Evolutionary conservation across 1,284 basidiomycete genomes (phyloP).

Genomic region (Phellinidium pouzarii): DNA sequence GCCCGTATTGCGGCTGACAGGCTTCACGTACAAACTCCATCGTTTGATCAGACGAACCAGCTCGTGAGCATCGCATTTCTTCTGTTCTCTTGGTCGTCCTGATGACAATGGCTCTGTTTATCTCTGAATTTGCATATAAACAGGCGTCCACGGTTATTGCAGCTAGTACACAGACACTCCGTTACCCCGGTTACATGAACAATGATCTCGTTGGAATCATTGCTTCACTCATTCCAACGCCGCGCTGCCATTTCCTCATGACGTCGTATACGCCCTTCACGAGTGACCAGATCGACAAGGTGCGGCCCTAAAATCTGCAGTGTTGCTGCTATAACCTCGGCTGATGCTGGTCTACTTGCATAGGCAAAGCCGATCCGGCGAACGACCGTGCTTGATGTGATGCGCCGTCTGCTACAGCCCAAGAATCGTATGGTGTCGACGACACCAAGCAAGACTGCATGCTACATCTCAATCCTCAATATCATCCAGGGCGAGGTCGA

Average conservation of each 20-base stretch:
- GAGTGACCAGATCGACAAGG: slow-evolving; percentile 92
- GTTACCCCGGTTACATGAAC: slow-evolving; percentile 99
- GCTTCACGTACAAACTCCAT: slow-evolving; percentile 84
- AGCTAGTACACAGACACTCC: slow-evolving; percentile 93
- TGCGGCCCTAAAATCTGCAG: slow-evolving; percentile 27
- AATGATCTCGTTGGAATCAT: slow-evolving; percentile 98
- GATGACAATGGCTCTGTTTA: neutral
- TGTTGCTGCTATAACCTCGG: neutral
- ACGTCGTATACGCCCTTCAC: slow-evolving; percentile 99
- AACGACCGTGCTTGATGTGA: slow-evolving; percentile 96
- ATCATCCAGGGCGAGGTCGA: slow-evolving; percentile 99
- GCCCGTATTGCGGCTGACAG: slow-evolving; percentile 89
- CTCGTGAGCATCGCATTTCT: slow-evolving; percentile 44
- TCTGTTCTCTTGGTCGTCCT: neutral
- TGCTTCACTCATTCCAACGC: slow-evolving; percentile 95
- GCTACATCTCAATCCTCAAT: slow-evolving; percentile 97
- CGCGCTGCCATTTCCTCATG: slow-evolving; percentile 99
- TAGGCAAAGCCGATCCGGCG: slow-evolving; percentile 86
- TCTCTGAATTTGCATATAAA: slow-evolving; percentile 1
- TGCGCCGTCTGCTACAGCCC: slow-evolving; percentile 94
- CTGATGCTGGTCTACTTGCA: slow-evolving; percentile 8
- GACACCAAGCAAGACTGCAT: slow-evolving; percentile 81
- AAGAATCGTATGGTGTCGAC: slow-evolving; percentile 99
- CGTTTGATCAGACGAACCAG: slow-evolving; percentile 94
- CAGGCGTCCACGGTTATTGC: slow-evolving; percentile 95